A percentile compares a stretch with the other conserved stretches of the same genome.
These are phyloP conservation scores for Xylaria polymorpha DNA, from an alignment of 2,329 filamentous ascomycete species.

Conservation along the genomic window DNA sequence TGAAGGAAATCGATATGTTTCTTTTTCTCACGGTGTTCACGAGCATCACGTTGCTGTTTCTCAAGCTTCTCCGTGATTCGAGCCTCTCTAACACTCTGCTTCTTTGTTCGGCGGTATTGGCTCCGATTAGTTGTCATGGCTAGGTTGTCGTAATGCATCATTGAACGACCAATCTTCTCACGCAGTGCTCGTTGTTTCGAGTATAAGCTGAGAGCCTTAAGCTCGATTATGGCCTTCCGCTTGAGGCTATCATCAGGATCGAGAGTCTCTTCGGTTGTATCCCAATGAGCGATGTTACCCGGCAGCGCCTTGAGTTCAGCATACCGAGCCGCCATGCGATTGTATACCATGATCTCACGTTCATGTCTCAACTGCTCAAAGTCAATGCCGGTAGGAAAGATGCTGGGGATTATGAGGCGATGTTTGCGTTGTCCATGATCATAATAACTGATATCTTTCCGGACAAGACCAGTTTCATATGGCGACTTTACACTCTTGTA, in stretches of 20 bases:
- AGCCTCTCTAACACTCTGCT: constrained; percentile 93
- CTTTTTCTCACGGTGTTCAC: constrained; percentile 97
- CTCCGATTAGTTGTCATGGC: constrained; percentile 97
- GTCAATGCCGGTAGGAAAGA: constrained; percentile 90
- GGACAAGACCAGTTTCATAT: constrained; percentile 67
- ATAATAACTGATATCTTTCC: constrained; percentile 76
- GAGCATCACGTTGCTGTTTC: constrained; percentile 97
- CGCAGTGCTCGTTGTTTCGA: constrained; percentile 88
- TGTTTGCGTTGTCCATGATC: constrained; percentile 82
- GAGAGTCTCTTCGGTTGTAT: constrained; percentile 74
- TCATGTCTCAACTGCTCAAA: constrained; percentile 87
- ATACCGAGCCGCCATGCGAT: constrained; percentile 86
- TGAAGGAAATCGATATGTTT: constrained; percentile 93
- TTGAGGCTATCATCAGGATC: constrained; percentile 85
- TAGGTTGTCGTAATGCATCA: constrained; percentile 95
- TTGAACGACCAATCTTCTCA: constrained; percentile 87
- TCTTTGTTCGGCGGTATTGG: constrained; percentile 93
- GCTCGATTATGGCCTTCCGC: constrained; percentile 91
- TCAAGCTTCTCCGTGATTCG: constrained; percentile 98
- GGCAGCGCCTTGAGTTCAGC: constrained; percentile 84
- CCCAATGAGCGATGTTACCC: constrained; percentile 88
- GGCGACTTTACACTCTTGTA: constrained; percentile 84
- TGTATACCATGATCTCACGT: constrained; percentile 88
- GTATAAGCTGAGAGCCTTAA: constrained; percentile 89
- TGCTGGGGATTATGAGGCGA: constrained; percentile 83